Conservation (phyloP, 768 basidiomycete genomes). For the Cyclocybe aegerita region DNA sequence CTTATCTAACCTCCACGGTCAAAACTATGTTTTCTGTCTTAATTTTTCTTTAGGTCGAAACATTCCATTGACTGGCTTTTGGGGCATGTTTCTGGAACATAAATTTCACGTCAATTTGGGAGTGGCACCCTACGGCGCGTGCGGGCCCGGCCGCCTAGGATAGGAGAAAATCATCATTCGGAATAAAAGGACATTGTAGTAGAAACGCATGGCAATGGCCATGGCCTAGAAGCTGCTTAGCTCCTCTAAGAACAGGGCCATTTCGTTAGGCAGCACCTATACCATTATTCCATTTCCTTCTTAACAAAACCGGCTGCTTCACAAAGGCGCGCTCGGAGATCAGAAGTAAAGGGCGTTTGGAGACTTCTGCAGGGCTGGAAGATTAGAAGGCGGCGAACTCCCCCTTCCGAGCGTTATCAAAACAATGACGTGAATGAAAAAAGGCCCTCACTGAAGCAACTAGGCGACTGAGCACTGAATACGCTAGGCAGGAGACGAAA, state of each 20-base stretch:
- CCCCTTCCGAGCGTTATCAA: slow-evolving; percentile 4
- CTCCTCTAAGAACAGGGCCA: too few species aligned
- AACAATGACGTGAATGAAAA: slow-evolving; percentile 9
- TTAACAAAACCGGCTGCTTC: too few species aligned
- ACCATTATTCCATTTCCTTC: too few species aligned
- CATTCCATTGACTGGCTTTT: not conserved
- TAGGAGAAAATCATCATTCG: not conserved
- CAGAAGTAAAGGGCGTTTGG: too few species aligned
- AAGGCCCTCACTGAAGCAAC: not conserved
- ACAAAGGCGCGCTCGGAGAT: too few species aligned
- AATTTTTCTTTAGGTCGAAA: not conserved
- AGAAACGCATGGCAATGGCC: too few species aligned
- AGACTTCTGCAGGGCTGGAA: slow-evolving; percentile 2
- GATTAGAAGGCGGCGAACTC: slow-evolving; percentile 8
- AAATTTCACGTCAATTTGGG: slow-evolving; percentile 1
- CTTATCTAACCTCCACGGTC: slow-evolving; percentile 12
- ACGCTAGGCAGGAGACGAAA: not conserved
- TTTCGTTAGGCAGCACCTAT: too few species aligned
- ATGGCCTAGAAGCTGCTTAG: too few species aligned
- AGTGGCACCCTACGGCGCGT: slow-evolving; percentile 6
- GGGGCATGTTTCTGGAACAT: slow-evolving; percentile 9
- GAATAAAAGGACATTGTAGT: too few species aligned
- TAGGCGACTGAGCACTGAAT: not conserved
- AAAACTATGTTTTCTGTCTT: not conserved
- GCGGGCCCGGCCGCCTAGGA: too few species aligned